These are phyloP conservation scores for Dactylonectria macrodidyma DNA, from an alignment of 2,329 filamentous ascomycete species.

Conservation along the genomic window DNA sequence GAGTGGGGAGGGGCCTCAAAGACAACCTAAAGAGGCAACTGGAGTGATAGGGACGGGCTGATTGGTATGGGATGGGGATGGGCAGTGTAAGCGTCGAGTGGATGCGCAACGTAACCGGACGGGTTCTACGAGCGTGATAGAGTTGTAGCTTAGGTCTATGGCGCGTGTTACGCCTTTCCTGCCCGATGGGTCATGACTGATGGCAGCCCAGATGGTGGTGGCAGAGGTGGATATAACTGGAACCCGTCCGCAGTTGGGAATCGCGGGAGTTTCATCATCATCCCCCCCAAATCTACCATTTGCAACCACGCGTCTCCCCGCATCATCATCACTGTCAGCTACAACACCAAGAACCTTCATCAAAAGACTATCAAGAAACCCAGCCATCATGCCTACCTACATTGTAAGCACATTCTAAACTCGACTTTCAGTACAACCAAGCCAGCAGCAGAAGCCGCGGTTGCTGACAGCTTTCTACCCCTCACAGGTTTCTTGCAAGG, in stretches of 20 bases:
- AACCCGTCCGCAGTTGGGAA: conserved; percentile 36
- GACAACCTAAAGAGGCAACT: conserved; percentile 24
- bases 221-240: conserved; percentile 42
- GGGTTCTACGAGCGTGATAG: conserved; percentile 19
- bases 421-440: not conserved
- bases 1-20: conserved; percentile 16
- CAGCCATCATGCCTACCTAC: conserved; percentile 67
- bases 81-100: conserved; percentile 11
- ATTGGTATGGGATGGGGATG: conserved; percentile 8
- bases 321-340: conserved; percentile 31
- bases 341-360: conserved; percentile 19
- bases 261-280: conserved; percentile 21
- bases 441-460: not conserved
- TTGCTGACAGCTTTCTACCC: conserved; percentile 33
- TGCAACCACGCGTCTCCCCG: conserved; percentile 29
- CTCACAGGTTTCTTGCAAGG: conserved; percentile 83
- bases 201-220: conserved; percentile 9
- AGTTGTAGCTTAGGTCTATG: conserved; percentile 29
- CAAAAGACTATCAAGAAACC: conserved; percentile 25
- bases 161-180: conserved; percentile 44
- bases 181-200: conserved; percentile 14
- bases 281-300: conserved; percentile 32
- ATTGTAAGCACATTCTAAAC: conserved; percentile 60
- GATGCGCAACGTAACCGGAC: conserved; percentile 23
- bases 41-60: conserved; percentile 3